Conservation (phyloP, 306 rosid genomes). For the Vachellia collinsii region DNA sequence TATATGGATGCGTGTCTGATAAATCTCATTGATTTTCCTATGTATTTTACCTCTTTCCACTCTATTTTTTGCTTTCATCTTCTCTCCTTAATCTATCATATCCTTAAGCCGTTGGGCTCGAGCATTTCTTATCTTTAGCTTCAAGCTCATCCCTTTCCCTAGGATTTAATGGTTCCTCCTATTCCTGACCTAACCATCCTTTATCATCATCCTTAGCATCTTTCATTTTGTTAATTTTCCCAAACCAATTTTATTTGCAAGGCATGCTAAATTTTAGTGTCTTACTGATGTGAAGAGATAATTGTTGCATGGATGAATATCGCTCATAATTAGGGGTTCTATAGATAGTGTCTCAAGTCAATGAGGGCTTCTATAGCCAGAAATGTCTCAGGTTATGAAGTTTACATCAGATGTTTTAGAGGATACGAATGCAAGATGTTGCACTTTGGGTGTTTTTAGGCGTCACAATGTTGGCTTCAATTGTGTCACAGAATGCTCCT, state of each 20-base stretch:
- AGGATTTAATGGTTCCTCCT: not conserved
- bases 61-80: not conserved
- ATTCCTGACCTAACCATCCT: not conserved
- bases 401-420: not conserved
- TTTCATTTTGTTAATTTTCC: not conserved
- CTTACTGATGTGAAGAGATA: not conserved
- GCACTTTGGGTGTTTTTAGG: not conserved
- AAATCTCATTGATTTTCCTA: not conserved
- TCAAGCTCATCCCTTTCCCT: conserved; percentile 1
- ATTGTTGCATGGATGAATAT: not conserved
- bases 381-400: not conserved
- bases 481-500: not conserved
- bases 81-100: not conserved
- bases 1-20: not conserved
- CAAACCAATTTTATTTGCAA: not conserved
- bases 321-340: not conserved
- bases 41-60: not conserved
- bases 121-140: not conserved
- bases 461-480: not conserved
- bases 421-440: not conserved
- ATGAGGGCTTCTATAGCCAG: not conserved
- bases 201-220: not conserved
- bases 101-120: not conserved
- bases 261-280: not conserved
- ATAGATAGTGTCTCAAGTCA: not conserved